Evolutionary conservation across 2,329 filamentous ascomycete species (phyloP).

Genomic region (Pochonia chlamydosporia): DNA sequence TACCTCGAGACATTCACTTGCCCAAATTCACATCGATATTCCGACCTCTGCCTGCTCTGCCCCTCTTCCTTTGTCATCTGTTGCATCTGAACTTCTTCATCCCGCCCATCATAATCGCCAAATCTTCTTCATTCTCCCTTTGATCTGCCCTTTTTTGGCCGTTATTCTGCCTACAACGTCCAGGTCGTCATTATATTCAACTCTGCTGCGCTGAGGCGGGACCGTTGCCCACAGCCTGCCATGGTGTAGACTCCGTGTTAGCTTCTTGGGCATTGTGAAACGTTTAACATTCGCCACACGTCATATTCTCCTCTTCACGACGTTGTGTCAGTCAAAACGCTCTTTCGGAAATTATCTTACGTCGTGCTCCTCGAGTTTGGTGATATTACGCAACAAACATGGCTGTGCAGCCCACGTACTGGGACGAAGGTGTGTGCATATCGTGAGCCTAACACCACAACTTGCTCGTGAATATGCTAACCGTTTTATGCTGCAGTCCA

Average conservation of each 20-base stretch:
- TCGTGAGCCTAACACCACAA: not conserved
- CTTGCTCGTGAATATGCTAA: not conserved
- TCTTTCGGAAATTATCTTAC: not conserved
- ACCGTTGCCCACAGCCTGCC: not conserved
- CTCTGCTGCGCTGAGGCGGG: not conserved
- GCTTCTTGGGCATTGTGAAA: not conserved
- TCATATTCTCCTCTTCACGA: not conserved
- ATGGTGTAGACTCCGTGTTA: slow-evolving; percentile 4
- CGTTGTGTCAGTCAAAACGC: no score
- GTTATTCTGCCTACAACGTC: not conserved
- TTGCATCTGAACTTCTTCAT: not conserved
- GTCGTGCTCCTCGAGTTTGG: not conserved
- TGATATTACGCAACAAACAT: not conserved
- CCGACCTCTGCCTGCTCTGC: not conserved
- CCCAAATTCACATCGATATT: not conserved
- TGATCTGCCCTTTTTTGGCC: no score
- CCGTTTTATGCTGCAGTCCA: slow-evolving; percentile 17
- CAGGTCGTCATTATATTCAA: not conserved
- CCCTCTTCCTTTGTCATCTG: slow-evolving; percentile 1
- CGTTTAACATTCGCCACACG: not conserved
- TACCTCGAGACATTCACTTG: not conserved
- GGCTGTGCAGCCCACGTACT: slow-evolving; percentile 2
- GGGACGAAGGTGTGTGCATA: slow-evolving; percentile 9
- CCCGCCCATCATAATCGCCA: not conserved
- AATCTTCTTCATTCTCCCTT: no score